A percentile compares a stretch with the other conserved stretches of the same genome.
These are phyloP conservation scores for Ambrosiella beaveri DNA, from an alignment of 2,329 filamentous ascomycete species.

Conservation along the genomic window DNA sequence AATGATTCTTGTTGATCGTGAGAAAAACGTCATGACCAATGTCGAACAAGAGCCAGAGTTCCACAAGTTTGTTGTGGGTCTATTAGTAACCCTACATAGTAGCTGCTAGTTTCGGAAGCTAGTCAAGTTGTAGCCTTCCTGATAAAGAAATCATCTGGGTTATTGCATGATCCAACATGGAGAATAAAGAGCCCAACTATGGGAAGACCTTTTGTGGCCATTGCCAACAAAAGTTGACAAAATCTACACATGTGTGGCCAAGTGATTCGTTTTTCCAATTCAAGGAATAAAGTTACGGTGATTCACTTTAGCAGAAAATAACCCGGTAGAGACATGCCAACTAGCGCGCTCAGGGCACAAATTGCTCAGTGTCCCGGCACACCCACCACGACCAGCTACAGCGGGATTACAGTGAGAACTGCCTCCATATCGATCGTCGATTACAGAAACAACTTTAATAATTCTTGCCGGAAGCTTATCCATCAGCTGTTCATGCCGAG, in stretches of 20 bases:
- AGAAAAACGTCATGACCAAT: no score
- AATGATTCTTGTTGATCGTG: no score
- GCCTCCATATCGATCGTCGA: neutral
- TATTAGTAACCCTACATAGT: neutral
- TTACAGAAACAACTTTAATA: neutral
- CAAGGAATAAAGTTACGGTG: neutral
- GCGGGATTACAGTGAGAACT: neutral
- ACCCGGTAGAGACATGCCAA: slow-evolving; percentile 4
- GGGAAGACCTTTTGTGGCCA: neutral
- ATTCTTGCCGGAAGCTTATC: neutral
- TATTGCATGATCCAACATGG: no score
- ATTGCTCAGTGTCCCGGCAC: neutral
- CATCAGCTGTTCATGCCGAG: neutral
- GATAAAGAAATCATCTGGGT: neutral
- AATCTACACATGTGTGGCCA: neutral
- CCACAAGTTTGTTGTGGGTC: neutral
- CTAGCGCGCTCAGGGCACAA: neutral
- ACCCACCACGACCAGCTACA: neutral
- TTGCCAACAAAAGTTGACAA: neutral
- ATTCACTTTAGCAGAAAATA: neutral
- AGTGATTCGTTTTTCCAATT: neutral
- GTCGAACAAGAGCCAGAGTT: no score
- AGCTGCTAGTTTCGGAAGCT: neutral
- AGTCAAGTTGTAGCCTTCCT: neutral
- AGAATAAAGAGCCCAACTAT: neutral